These are phyloP conservation scores for Phytophthora hybrid DNA, from an alignment of 352 stramenopile species.

Conservation along the genomic window DNA sequence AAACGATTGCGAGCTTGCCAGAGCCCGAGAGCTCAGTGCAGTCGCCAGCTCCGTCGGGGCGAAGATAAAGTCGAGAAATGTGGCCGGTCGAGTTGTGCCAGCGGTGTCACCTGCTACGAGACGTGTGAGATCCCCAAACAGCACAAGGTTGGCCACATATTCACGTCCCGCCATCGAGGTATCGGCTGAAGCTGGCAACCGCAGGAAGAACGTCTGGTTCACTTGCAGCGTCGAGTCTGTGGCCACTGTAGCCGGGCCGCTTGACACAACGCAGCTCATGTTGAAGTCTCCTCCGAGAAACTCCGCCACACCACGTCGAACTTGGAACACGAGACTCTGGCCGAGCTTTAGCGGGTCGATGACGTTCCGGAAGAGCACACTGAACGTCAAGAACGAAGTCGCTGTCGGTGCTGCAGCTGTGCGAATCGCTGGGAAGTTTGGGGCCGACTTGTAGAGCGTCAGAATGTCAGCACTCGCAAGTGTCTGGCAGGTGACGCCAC, in stretches of 20 bases:
- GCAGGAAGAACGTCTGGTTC: constrained; percentile 52
- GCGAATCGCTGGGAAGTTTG: constrained; percentile 31
- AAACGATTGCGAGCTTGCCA: constrained; percentile 30
- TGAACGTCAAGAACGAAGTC: constrained; percentile 45
- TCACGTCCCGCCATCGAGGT: constrained; percentile 34
- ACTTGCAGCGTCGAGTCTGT: constrained; percentile 49
- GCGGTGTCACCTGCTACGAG: constrained; percentile 22
- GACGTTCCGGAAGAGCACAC: constrained; percentile 57
- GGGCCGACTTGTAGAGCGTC: constrained; percentile 31
- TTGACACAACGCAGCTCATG: constrained; percentile 31
- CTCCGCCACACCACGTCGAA: constrained; percentile 47
- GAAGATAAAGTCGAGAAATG: constrained; percentile 62
- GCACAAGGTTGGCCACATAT: constrained; percentile 49
- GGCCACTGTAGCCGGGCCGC: constrained; percentile 35
- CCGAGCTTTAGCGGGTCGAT: constrained; percentile 42
- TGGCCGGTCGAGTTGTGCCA: constrained; percentile 27
- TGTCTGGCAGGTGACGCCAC: constrained; percentile 23
- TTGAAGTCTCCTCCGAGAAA: constrained; percentile 49
- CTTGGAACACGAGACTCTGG: constrained; percentile 56
- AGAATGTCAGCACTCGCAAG: constrained; percentile 29
- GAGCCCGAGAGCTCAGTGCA: constrained; percentile 13
- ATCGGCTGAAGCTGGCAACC: constrained; percentile 23
- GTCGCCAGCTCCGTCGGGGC: constrained; percentile 17
- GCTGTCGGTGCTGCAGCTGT: constrained; percentile 2
- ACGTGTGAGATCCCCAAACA: constrained; percentile 54